Evolutionary conservation across 306 rosid species (phyloP), one percentile per base, ranked within the genome.

Genomic region (Dicorynia guianensis): DNA sequence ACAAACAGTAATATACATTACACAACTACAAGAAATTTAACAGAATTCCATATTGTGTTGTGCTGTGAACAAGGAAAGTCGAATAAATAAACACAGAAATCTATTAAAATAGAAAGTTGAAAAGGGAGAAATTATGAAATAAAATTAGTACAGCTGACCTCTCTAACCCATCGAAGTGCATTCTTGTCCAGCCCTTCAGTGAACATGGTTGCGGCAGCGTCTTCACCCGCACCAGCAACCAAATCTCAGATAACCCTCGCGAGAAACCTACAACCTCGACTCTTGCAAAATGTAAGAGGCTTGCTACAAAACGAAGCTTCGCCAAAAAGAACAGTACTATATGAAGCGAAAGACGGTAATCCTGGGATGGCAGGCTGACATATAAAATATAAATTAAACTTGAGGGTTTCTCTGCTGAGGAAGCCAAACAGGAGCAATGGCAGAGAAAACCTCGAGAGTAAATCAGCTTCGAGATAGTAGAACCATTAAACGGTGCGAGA

Each of bases 141-240:
- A 25, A 76, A 58, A 5, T 25, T 63, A 52, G 75, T 44, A 60
- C 68, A 55, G 15, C 69, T 67, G 34, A 90, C 99, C 97, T 95
- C 96, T 84, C 84, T 79, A 59, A 86, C 97, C 99, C 99, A 95
- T 36, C 97, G 88, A 82, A 92, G 87, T 36, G 93, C 97, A 69
- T 87, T 92, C 49, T 64, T 87, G 83, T 95, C 97, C 10, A 90
- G 96, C 8, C 99, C 99, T 76, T 92, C 83, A 2, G 99, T 95
- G 80, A 95, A 92, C 99, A 95, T 92, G 2, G 48, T 78, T 58
- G 70, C 25, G 49, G 38, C 12, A 25, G 59, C 19, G 53, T 53
- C 81, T 71, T 79, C 36, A 72, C 86, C 86, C 83, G 75, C 66
- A 67, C 5, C 8, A 53, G 65, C 36, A 67, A 44, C 50, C 14